phyloP scores from a whole-genome alignment of 2,329 filamentous ascomycete species.

The Trichoderma sp. region DNA sequence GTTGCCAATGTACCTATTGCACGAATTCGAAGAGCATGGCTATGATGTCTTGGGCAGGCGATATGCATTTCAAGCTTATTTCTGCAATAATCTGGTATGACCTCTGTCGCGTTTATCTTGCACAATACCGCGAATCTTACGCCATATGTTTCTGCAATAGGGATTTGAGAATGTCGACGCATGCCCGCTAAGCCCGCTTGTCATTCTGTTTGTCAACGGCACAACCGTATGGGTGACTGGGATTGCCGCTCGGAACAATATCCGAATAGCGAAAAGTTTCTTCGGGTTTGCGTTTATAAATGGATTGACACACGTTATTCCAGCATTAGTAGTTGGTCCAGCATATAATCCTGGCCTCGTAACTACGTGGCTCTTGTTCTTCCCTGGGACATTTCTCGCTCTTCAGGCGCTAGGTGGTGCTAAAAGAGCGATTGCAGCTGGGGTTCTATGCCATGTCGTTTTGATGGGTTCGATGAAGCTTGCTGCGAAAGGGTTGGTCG shows the following conservation, averaged over 20 bases:
- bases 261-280: not conserved
- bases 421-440: not conserved
- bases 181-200: not conserved
- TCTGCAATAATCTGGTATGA: not conserved
- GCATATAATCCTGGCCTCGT: slow-evolving; percentile 6
- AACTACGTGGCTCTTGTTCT: not conserved
- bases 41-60: slow-evolving; percentile 5
- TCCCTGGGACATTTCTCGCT: not conserved
- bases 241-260: not conserved
- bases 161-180: not conserved
- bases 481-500: not conserved
- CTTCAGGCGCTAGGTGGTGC: not conserved
- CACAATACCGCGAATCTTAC: not conserved
- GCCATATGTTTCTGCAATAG: not conserved
- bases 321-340: not conserved
- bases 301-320: slow-evolving; percentile 9
- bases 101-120: not conserved
- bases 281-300: not conserved
- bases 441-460: not conserved
- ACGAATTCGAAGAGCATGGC: slow-evolving; percentile 14
- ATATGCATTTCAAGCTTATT: not conserved
- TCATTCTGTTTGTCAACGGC: slow-evolving; percentile 3
- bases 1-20: not conserved
- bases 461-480: slow-evolving; percentile 15
- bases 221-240: slow-evolving; percentile 3